Percentiles rank a stretch among this genome's conserved stretches.
Evolutionary conservation across 164 flowering plant species (phyloP).

Genomic region (Protea cynaroides): DNA sequence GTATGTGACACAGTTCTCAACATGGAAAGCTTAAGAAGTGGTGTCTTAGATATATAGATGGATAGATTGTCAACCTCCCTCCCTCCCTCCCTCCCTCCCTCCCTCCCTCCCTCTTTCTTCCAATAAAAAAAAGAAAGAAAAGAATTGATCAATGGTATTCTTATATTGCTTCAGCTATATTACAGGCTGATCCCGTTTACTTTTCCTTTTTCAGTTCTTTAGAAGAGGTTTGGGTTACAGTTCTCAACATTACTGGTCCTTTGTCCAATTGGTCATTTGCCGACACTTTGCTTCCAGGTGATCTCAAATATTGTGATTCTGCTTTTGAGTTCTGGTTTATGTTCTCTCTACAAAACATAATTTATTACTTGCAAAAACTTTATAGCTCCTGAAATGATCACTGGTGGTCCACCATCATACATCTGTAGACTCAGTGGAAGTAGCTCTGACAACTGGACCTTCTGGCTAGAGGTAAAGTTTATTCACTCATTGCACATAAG

Average conservation of each 20-base stretch:
- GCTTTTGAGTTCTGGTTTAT: neutral
- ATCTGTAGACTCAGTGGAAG: constrained; percentile 80
- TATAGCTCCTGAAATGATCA: constrained; percentile 60
- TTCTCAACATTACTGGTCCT: constrained; percentile 92
- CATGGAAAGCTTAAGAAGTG: no score
- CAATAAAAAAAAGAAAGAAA: no score
- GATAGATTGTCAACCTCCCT: no score
- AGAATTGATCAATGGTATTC: neutral
- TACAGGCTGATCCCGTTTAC: constrained; percentile 3
- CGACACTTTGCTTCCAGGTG: constrained; percentile 66
- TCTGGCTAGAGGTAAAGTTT: constrained; percentile 88
- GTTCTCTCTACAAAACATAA: neutral
- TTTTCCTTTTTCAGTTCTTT: constrained; percentile 55
- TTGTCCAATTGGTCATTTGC: constrained; percentile 92
- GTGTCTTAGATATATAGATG: neutral
- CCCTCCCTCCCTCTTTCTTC: no score
- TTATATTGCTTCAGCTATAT: neutral
- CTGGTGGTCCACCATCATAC: constrained; percentile 81
- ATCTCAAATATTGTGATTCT: constrained; percentile 2
- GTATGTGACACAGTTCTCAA: no score
- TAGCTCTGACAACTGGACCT: constrained; percentile 67
- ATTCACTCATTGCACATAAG: no score
- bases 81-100: no score
- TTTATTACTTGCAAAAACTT: constrained; percentile 13
- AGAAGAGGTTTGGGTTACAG: constrained; percentile 91